Conservation (phyloP, 179 eudicot genomes). For the Drosera spatulata region DNA sequence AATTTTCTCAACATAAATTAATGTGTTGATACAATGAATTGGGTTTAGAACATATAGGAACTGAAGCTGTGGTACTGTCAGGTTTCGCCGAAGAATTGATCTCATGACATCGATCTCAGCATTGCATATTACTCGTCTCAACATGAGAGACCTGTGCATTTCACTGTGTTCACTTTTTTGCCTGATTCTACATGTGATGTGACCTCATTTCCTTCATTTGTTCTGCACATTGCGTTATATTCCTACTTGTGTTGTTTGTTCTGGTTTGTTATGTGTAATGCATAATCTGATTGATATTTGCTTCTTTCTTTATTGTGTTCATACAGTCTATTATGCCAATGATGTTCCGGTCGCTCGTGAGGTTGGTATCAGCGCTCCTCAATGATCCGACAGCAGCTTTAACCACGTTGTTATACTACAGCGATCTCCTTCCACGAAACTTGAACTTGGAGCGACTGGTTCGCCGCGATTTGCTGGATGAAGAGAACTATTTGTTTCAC, state of each 20-base stretch:
- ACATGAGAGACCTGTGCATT: too few species aligned
- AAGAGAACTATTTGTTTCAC: background rate
- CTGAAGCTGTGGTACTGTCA: too few species aligned
- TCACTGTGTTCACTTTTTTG: too few species aligned
- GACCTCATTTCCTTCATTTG: too few species aligned
- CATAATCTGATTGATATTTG: background rate
- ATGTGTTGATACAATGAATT: too few species aligned
- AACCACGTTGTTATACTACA: slow-evolving; percentile 35
- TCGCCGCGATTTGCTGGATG: slow-evolving; percentile 27
- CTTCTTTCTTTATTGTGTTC: background rate
- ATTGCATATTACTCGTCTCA: too few species aligned
- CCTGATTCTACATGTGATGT: too few species aligned
- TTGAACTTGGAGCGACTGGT: slow-evolving; percentile 24
- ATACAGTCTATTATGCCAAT: slow-evolving; percentile 27
- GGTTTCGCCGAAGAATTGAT: too few species aligned
- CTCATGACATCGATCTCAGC: too few species aligned
- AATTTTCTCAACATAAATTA: too few species aligned
- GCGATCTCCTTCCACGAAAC: slow-evolving; percentile 40
- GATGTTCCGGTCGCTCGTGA: slow-evolving; percentile 31
- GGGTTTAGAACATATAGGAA: too few species aligned
- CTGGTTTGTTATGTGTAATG: background rate
- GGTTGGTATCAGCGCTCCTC: slow-evolving; percentile 21
- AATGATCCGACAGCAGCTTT: slow-evolving; percentile 34
- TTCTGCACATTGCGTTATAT: too few species aligned
- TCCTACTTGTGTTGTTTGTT: background rate